Percentiles rank a stretch among this genome's conserved stretches.
These are phyloP conservation scores for Claviceps pazoutovae DNA, from an alignment of 2,329 filamentous ascomycete genomes.

Conservation along the genomic window DNA sequence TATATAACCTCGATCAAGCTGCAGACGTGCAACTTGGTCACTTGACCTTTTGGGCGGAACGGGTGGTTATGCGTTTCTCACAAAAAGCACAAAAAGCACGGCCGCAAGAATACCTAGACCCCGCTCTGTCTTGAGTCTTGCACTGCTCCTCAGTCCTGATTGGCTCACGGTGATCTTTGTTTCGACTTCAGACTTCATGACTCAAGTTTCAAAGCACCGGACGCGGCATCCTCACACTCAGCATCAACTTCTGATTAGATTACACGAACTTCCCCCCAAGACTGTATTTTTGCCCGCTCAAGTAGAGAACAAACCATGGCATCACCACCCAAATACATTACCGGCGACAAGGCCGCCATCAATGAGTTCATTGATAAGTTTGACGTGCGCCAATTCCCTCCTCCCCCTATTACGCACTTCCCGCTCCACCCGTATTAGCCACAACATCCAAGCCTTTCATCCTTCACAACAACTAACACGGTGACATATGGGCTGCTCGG, in stretches of 20 bases:
- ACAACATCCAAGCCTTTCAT: too few species aligned
- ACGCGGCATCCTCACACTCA: background rate
- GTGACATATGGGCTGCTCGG: conserved; percentile 18
- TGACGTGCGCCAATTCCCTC: conserved; percentile 53
- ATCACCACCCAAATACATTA: conserved; percentile 48
- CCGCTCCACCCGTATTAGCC: background rate
- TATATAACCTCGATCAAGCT: too few species aligned
- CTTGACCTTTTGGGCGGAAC: too few species aligned
- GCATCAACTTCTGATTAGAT: background rate
- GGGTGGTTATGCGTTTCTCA: too few species aligned
- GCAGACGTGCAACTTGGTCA: too few species aligned
- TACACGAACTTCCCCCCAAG: background rate
- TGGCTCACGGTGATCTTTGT: background rate
- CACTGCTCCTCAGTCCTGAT: background rate
- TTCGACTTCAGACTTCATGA: background rate
- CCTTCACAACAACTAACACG: background rate
- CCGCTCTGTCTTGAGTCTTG: background rate
- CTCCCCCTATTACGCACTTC: background rate
- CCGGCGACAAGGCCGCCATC: conserved; percentile 63
- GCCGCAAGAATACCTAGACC: background rate
- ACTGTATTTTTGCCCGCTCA: too few species aligned
- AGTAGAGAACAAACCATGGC: conserved; percentile 10
- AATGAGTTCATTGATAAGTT: conserved; percentile 78
- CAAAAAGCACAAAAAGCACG: too few species aligned
- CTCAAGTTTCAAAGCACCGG: background rate